Evolutionary conservation across 179 eudicot genomes (phyloP), one percentile per base, ranked within the genome.

Genomic region (Spinacia oleracea): DNA sequence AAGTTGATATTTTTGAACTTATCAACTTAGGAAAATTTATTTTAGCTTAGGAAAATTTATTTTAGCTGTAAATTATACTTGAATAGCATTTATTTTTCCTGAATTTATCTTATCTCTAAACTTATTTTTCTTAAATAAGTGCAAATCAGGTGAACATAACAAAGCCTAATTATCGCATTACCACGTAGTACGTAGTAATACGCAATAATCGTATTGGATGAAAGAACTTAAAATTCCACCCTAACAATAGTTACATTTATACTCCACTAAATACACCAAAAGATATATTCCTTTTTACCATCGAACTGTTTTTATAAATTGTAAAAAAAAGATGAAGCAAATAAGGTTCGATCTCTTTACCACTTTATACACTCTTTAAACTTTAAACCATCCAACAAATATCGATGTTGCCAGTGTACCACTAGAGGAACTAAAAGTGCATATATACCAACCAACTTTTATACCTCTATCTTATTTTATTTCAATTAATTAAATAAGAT

Each of bases 351-450:
- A n/a, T n/a, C 46, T 43, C 31, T 34, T 56, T 38, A 3, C 14
- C 68, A 58, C 80, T 68, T 69, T 38, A 68, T 77, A 50, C 73
- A 50, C 73, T 50, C 16, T 77, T 60, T 32, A 75, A 60, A 66
- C 5, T 51, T 56, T 56, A 56, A 2, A 50, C 34, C 79, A 65
- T 77, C 63, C 72, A 42, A 77, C 79, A 63, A 16, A 25, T 45
- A 46, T 62, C 8, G 15, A 42, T 56, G 1, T 42, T 42, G 71
- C 78, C 20, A 45, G 38, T 46, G 27, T 27, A 31, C 71, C 65
- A 77, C 32, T 34, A 27, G 9, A 77, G 73, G 53, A 50, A 46
- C 79, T 48, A 32, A 75, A 77, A 77, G 79, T 50, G 50, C 55
- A 45, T 38, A 38, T 68, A 63, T 31, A 11, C 8, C 31, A 20